These are phyloP conservation scores for Cornus kousa DNA, from an alignment of 148 eudicot species.

Conservation along the genomic window DNA sequence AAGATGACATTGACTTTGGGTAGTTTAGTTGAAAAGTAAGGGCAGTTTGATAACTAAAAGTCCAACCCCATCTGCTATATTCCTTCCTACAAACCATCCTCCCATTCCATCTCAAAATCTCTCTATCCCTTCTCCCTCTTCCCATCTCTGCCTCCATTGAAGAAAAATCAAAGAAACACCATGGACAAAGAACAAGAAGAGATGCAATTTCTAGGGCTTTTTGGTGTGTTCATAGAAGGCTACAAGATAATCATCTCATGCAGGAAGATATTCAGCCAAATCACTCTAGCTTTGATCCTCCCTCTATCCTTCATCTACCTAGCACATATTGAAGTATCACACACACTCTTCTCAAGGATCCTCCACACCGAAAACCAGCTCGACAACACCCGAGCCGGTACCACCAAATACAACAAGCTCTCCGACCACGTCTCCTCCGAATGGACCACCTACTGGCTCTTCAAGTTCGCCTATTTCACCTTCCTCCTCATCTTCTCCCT, in stretches of 20 bases:
- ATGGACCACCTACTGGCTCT: not conserved
- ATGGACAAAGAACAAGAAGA: conserved; percentile 24
- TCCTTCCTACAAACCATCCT: not conserved
- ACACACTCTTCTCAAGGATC: conserved; percentile 4
- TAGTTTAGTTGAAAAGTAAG: not conserved
- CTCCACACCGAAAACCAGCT: not conserved
- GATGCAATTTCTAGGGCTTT: conserved; percentile 20
- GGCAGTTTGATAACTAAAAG: not conserved
- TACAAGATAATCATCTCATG: conserved; percentile 14
- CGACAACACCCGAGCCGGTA: not conserved
- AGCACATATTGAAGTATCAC: conserved; percentile 7
- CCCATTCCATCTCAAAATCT: not conserved
- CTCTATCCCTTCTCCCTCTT: not conserved
- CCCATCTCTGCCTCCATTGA: not conserved
- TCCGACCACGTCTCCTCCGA: conserved; percentile 1
- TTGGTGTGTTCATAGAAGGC: conserved; percentile 14
- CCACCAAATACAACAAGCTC: not conserved
- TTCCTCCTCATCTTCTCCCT: conserved; percentile 19
- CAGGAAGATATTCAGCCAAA: conserved; percentile 9
- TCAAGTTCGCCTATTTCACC: conserved; percentile 15
- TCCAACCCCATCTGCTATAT: not conserved
- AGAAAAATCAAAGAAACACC: not conserved
- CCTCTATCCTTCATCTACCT: conserved; percentile 20
- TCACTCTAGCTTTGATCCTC: conserved; percentile 18
- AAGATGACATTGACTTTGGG: not conserved